phyloP scores from a whole-genome alignment of 1,139 yeast species.

The Yamadazyma blattariae region DNA sequence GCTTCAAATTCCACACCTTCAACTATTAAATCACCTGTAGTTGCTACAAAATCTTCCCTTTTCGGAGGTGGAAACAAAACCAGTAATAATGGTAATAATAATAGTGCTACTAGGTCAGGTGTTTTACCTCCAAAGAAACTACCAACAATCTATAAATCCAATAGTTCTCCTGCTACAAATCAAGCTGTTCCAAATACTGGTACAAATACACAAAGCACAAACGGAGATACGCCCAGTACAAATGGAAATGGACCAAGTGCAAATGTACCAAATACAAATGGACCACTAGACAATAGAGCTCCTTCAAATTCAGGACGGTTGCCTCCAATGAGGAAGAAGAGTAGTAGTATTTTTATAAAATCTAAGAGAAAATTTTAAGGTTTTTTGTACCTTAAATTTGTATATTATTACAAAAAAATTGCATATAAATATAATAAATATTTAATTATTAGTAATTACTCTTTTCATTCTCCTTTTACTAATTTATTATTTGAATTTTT shows the following conservation, averaged over 20 bases:
- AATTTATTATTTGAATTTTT: constrained; percentile 6
- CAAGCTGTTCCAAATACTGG: not conserved
- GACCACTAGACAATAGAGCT: too few species aligned
- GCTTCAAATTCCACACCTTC: too few species aligned
- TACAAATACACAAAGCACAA: not conserved
- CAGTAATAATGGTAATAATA: too few species aligned
- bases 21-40: not conserved
- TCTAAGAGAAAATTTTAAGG: constrained; percentile 12
- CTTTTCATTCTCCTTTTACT: constrained; percentile 11
- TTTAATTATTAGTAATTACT: not conserved
- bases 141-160: constrained; percentile 1
- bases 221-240: too few species aligned
- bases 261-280: not conserved
- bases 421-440: not conserved
- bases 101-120: not conserved
- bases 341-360: constrained; percentile 18
- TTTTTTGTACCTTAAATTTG: too few species aligned
- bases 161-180: not conserved
- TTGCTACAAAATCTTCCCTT: not conserved
- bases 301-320: constrained; percentile 4
- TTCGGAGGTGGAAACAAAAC: too few species aligned
- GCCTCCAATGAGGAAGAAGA: constrained; percentile 11
- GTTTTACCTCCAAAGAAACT: not conserved
- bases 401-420: not conserved
- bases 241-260: not conserved